phyloP scores from a whole-genome alignment of 2,329 filamentous ascomycete genomes.

The Scedosporium boydii region DNA sequence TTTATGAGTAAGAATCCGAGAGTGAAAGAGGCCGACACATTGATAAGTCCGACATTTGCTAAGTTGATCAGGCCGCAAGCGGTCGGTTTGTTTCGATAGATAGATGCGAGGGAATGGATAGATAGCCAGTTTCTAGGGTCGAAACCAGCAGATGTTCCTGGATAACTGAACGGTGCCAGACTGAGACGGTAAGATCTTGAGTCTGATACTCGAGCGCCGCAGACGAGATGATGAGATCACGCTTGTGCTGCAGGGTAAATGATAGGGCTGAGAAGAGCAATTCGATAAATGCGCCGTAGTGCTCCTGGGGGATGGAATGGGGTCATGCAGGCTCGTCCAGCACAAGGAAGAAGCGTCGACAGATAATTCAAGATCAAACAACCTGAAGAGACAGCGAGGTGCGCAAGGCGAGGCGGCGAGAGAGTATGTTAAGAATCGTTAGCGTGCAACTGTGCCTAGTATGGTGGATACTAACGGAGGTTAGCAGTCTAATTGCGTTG shows the following conservation, averaged over 20 bases:
- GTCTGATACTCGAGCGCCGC: background rate
- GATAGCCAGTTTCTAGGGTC: background rate
- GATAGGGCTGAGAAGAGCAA: background rate
- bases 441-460: background rate
- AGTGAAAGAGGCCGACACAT: background rate
- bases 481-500: background rate
- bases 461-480: background rate
- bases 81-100: background rate
- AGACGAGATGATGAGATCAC: background rate
- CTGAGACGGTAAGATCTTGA: background rate
- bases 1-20: background rate
- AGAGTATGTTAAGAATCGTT: background rate
- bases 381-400: background rate
- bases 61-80: background rate
- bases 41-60: conserved; percentile 1
- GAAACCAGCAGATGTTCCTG: background rate
- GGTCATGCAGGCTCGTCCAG: background rate
- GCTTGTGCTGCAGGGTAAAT: background rate
- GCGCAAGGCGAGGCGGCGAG: background rate
- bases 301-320: background rate
- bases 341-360: background rate
- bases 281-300: background rate
- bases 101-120: background rate
- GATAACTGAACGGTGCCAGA: background rate
- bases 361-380: background rate